Percentiles rank a stretch among this genome's conserved stretches.
Conservation (phyloP, 2,329 filamentous ascomycete species). For the Apiospora marii region DNA sequence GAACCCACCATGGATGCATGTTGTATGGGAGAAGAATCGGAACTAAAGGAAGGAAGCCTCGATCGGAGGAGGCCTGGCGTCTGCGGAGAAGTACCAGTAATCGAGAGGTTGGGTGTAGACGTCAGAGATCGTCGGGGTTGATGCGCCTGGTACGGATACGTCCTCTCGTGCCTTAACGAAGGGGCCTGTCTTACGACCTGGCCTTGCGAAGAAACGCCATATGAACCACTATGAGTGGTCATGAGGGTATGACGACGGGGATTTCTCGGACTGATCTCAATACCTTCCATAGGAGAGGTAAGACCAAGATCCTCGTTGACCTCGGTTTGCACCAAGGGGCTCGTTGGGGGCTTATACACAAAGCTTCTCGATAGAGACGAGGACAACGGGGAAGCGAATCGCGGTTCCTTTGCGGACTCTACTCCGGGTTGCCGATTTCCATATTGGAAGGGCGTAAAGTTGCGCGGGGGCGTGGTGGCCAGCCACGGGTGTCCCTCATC, state of each 20-base stretch:
- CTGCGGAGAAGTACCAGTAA: conserved; percentile 54
- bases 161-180: conserved; percentile 64
- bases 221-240: conserved; percentile 60
- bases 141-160: conserved; percentile 77
- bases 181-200: conserved; percentile 44
- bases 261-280: conserved; percentile 54
- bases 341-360: conserved; percentile 86
- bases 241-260: conserved; percentile 76
- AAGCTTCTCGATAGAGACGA: conserved; percentile 83
- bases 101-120: conserved; percentile 59
- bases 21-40: conserved; percentile 79
- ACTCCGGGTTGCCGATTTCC: conserved; percentile 40
- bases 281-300: conserved; percentile 58
- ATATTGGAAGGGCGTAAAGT: conserved; percentile 56
- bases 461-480: conserved; percentile 63
- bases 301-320: conserved; percentile 82
- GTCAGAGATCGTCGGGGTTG: conserved; percentile 79
- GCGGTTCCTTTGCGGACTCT: background rate
- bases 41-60: conserved; percentile 74
- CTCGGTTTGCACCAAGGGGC: conserved; percentile 87
- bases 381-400: conserved; percentile 65
- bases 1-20: conserved; percentile 97
- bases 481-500: conserved; percentile 51
- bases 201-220: conserved; percentile 49
- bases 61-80: conserved; percentile 60